Evolutionary conservation across 345 rosid species (phyloP), one percentile per base, ranked within the genome.

Genomic region (Litchi chinensis): DNA sequence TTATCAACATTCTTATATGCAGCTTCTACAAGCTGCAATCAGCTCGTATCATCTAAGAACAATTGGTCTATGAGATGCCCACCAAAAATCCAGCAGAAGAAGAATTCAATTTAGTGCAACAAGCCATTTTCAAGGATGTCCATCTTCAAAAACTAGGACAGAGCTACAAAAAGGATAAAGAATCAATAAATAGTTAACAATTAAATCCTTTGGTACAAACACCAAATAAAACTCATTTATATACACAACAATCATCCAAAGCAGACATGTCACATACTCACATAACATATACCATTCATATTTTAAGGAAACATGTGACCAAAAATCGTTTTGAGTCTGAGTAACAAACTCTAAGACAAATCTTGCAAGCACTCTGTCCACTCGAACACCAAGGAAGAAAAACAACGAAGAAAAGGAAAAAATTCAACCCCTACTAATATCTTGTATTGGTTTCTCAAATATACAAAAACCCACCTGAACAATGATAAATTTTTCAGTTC

Each of bases 1-100:
- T 81, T 77, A 82, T 84, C 90, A 93, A 88, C 98, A 95, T 95
- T 85, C 91, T 93, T 83, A 66, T 50, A 79, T 76, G 93, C 93
- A 92, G 94, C 94, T 90, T 86, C 89, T 88, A 87, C 71, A 87
- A 92, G 94, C 94, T 91, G 94, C 93, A 76, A 85, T 83, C 79
- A 80, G 81, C 85, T 65, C 62, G 77, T 83, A 81, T 83, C 93
- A 88, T 92, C 90, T 81, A 88, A 76, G 75, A 75, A 57, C 40
- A 69, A 85, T 68, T 78, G 82, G 43, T 77, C 67, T 62, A 59
- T 8, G 66, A 65, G 75, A 76, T 24, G 83, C 63, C 77, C 69
- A 59, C 46, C 28, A 71, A 50, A 66, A 62, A 21, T 73, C 66
- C 77, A 54, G 67, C 48, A 46, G 24, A 82, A 63, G 66, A 15